These are phyloP conservation scores for Salix koriyanagi DNA, from an alignment of 345 rosid species.

Conservation along the genomic window DNA sequence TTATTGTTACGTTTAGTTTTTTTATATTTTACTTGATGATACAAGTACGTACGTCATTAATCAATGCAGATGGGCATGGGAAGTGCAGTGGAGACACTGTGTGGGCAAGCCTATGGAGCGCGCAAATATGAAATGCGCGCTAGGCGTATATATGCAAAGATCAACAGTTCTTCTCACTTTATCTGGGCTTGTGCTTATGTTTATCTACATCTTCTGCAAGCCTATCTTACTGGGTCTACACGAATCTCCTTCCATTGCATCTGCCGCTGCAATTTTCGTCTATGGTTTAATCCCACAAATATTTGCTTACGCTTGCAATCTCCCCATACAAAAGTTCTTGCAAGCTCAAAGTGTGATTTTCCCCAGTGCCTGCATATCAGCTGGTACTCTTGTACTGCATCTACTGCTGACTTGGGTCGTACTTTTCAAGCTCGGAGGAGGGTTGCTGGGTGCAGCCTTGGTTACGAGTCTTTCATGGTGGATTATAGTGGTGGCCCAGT, in stretches of 20 bases:
- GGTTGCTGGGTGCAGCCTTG: slow-evolving; percentile 20
- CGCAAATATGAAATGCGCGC: slow-evolving; percentile 45
- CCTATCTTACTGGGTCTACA: slow-evolving; percentile 44
- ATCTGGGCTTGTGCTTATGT: slow-evolving; percentile 43
- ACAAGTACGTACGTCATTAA: too few relatives aligned
- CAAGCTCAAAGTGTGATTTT: slow-evolving; percentile 24
- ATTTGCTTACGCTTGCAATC: slow-evolving; percentile 18
- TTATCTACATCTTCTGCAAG: slow-evolving; percentile 34
- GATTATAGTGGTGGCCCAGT: slow-evolving; percentile 19
- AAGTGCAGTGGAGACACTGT: slow-evolving; percentile 68
- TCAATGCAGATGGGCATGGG: slow-evolving; percentile 33
- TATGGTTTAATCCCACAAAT: neutral
- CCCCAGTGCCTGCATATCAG: slow-evolving; percentile 24
- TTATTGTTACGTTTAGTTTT: neutral
- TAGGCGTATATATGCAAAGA: slow-evolving; percentile 68
- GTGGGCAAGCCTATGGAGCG: slow-evolving; percentile 76
- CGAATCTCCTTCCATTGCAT: slow-evolving; percentile 52
- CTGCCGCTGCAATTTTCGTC: slow-evolving; percentile 42
- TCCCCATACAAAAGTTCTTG: slow-evolving; percentile 48
- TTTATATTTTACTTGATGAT: too few relatives aligned
- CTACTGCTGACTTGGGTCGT: slow-evolving; percentile 15
- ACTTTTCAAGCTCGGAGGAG: slow-evolving; percentile 13
- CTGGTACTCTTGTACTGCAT: slow-evolving; percentile 6
- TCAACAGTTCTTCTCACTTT: slow-evolving; percentile 48
- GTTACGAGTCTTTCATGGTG: slow-evolving; percentile 25